These are phyloP conservation scores for Linum usitatissimum DNA, from an alignment of 345 rosid species.

Conservation along the genomic window DNA sequence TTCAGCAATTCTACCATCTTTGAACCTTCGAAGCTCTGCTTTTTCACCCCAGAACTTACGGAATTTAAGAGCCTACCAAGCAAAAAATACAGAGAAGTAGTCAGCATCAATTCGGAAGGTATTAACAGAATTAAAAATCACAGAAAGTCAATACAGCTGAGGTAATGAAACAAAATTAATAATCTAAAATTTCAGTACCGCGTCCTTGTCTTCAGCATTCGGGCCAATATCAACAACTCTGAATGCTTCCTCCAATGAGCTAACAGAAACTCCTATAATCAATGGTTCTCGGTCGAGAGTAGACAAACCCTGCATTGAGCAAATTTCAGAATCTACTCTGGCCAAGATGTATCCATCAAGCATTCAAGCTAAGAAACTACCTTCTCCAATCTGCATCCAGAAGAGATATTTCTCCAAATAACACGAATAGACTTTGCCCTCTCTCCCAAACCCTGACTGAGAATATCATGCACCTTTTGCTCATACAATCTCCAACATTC, in stretches of 20 bases:
- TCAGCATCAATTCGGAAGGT: neutral
- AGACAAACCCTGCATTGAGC: slow-evolving; percentile 55
- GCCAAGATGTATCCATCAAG: neutral
- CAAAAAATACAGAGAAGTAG: slow-evolving; percentile 8
- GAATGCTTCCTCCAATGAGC: slow-evolving; percentile 62
- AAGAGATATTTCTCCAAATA: slow-evolving; percentile 55
- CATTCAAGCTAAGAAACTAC: slow-evolving; percentile 34
- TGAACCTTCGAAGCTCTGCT: slow-evolving; percentile 85
- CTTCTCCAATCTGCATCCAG: slow-evolving; percentile 48
- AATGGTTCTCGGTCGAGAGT: slow-evolving; percentile 48
- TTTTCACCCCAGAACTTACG: slow-evolving; percentile 83
- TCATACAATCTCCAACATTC: slow-evolving; percentile 87
- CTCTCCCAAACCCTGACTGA: slow-evolving; percentile 65
- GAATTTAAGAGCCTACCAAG: slow-evolving; percentile 50
- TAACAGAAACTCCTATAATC: slow-evolving; percentile 62
- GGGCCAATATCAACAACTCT: slow-evolving; percentile 84
- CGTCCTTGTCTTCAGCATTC: slow-evolving; percentile 76
- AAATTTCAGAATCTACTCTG: slow-evolving; percentile 6
- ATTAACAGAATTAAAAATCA: neutral
- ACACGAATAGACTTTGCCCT: slow-evolving; percentile 67
- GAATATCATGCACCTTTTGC: slow-evolving; percentile 54
- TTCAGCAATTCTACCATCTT: slow-evolving; percentile 91
- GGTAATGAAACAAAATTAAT: neutral
- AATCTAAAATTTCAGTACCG: slow-evolving; percentile 33
- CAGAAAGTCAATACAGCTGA: slow-evolving; percentile 37